These are phyloP conservation scores for Aeminium ludgeri DNA, from an alignment of 495 filamentous ascomycete genomes.

Conservation along the genomic window DNA sequence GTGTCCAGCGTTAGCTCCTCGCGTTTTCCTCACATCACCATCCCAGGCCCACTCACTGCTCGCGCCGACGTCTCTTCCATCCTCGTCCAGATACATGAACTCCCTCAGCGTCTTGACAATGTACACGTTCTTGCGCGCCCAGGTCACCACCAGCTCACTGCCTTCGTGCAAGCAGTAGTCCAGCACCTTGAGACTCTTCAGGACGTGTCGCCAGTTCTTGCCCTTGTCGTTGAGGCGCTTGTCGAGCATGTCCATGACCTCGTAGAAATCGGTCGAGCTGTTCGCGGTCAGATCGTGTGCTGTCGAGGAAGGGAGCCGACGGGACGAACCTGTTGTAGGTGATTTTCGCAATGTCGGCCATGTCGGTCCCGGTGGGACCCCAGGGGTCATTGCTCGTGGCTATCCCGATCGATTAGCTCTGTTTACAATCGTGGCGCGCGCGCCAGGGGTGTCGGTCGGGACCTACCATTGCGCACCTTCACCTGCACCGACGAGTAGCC, in stretches of 20 bases:
- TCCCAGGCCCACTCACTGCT: conserved; percentile 45
- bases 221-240: conserved; percentile 98
- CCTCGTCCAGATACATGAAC: conserved; percentile 91
- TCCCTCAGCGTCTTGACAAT: conserved; percentile 97
- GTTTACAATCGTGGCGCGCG: neutral
- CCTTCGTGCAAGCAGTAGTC: conserved; percentile 98
- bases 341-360: conserved; percentile 95
- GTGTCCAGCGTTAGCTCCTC: neutral
- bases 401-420: conserved; percentile 26
- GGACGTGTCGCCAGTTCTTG: conserved; percentile 98
- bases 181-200: conserved; percentile 93
- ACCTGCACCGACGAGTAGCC: conserved; percentile 95
- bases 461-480: conserved; percentile 96
- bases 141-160: conserved; percentile 89
- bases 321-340: conserved; percentile 79
- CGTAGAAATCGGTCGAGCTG: conserved; percentile 93
- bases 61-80: conserved; percentile 83
- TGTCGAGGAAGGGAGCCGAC: neutral
- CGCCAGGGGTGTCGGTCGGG: conserved; percentile 4
- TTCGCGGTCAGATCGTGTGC: conserved; percentile 3
- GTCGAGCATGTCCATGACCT: conserved; percentile 99
- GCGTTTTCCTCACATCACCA: neutral
- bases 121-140: conserved; percentile 95
- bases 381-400: conserved; percentile 99
- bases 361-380: conserved; percentile 95